Percentiles rank a stretch among this genome's conserved stretches.
These are phyloP conservation scores for Eutrema heterophyllum DNA, from an alignment of 345 rosid species.

Conservation along the genomic window DNA sequence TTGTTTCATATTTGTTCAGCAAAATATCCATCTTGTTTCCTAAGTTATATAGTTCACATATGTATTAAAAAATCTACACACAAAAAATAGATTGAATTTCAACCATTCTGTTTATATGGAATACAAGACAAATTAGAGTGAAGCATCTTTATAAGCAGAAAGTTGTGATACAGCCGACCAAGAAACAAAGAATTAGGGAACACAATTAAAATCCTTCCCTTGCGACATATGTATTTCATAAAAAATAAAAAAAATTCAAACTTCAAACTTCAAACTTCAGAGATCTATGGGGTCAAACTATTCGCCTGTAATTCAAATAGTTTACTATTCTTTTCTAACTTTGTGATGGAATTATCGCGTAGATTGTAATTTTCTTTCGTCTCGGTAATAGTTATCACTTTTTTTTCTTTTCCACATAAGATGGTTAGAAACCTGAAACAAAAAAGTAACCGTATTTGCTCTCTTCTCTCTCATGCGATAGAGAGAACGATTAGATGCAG, in stretches of 20 bases:
- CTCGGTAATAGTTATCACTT: not conserved
- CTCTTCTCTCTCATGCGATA: too few species aligned
- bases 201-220: not conserved
- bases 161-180: not conserved
- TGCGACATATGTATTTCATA: slow-evolving; percentile 2
- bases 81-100: not conserved
- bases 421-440: not conserved
- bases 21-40: too few species aligned
- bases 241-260: not conserved
- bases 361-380: not conserved
- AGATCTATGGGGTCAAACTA: slow-evolving; percentile 16
- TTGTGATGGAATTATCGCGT: not conserved
- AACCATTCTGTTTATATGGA: not conserved
- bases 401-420: not conserved
- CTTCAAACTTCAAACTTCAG: slow-evolving; percentile 21
- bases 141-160: not conserved
- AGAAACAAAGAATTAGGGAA: slow-evolving; percentile 8
- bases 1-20: too few species aligned
- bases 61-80: not conserved
- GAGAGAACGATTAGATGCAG: too few species aligned
- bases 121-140: not conserved
- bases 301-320: slow-evolving; percentile 17
- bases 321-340: slow-evolving; percentile 17
- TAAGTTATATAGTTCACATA: too few species aligned
- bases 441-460: too few species aligned